Conservation (phyloP, 768 basidiomycete species). For the Brasilioporus rufonigricans region DNA sequence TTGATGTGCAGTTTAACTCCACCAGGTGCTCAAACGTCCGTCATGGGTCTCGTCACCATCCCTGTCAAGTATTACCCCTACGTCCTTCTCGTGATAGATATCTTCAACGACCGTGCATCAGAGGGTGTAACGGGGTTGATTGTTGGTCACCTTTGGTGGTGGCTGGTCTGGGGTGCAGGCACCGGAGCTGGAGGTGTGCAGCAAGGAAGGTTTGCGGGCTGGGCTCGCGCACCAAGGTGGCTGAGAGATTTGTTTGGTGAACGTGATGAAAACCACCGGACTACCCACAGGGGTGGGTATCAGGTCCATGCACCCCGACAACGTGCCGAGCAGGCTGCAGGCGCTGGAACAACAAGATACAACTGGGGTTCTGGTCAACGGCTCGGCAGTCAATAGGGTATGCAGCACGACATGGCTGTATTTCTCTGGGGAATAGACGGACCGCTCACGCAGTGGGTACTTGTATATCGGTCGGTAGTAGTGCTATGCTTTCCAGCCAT, state of each 20-base stretch:
- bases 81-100: slow-evolving; percentile 68
- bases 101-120: slow-evolving; percentile 63
- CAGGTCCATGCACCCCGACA: slow-evolving; percentile 57
- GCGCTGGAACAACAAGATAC: slow-evolving; percentile 33
- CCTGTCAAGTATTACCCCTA: slow-evolving; percentile 75
- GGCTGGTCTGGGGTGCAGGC: slow-evolving; percentile 55
- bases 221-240: slow-evolving; percentile 60
- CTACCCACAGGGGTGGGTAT: slow-evolving; percentile 46
- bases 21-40: slow-evolving; percentile 61
- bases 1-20: slow-evolving; percentile 65
- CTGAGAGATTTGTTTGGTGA: slow-evolving; percentile 48
- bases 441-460: background rate
- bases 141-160: slow-evolving; percentile 83
- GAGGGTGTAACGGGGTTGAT: slow-evolving; percentile 64
- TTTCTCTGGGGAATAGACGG: background rate
- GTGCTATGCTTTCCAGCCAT: slow-evolving; percentile 26
- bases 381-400: slow-evolving; percentile 36
- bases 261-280: slow-evolving; percentile 32
- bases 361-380: slow-evolving; percentile 57
- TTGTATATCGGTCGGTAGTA: slow-evolving; percentile 2
- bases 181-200: slow-evolving; percentile 38
- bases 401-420: background rate
- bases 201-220: slow-evolving; percentile 37
- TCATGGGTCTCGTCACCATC: slow-evolving; percentile 77
- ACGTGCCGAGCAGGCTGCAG: slow-evolving; percentile 19